Percentiles rank a stretch among this genome's conserved stretches.
Conservation (phyloP, 2,329 filamentous ascomycete genomes). For the Penicillium oxalicum region DNA sequence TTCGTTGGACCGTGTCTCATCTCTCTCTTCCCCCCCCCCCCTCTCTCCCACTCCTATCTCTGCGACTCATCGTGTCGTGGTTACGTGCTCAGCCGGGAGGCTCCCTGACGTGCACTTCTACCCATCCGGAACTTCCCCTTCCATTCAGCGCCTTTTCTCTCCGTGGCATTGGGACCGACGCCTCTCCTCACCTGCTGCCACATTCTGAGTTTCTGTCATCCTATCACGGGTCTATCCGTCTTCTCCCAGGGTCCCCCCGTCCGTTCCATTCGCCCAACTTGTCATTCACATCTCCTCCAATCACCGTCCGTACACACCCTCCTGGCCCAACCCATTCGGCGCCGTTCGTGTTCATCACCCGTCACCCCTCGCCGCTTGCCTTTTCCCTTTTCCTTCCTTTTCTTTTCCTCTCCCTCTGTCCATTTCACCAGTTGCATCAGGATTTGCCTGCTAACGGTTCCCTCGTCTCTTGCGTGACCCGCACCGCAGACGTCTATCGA, state of each 20-base stretch:
- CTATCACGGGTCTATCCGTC: background rate
- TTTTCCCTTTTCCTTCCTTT: constrained; percentile 7
- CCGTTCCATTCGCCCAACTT: constrained; percentile 2
- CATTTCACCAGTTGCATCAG: too few relatives aligned
- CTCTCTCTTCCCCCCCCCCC: too few relatives aligned
- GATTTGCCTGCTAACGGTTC: constrained; percentile 1
- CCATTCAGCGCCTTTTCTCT: too few relatives aligned
- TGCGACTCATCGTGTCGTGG: too few relatives aligned
- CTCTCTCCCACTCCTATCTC: too few relatives aligned
- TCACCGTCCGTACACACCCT: constrained; percentile 3
- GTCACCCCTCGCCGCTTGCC: constrained; percentile 2
- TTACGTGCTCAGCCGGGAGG: too few relatives aligned
- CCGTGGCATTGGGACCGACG: too few relatives aligned
- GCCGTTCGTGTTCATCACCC: constrained; percentile 3
- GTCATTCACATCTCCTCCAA: constrained; percentile 6
- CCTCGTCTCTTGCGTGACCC: constrained; percentile 10
- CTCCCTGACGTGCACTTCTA: too few relatives aligned
- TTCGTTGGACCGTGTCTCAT: too few relatives aligned
- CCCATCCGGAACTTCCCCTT: too few relatives aligned
- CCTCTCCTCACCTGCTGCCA: too few relatives aligned
- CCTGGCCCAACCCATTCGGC: constrained; percentile 3
- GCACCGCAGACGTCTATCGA: constrained; percentile 43
- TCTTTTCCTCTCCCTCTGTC: constrained; percentile 2
- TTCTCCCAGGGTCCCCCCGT: constrained; percentile 1
- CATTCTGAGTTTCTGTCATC: too few relatives aligned